These are phyloP conservation scores for Gnomoniopsis sp. DNA, from an alignment of 2,329 filamentous ascomycete species.

Conservation along the genomic window DNA sequence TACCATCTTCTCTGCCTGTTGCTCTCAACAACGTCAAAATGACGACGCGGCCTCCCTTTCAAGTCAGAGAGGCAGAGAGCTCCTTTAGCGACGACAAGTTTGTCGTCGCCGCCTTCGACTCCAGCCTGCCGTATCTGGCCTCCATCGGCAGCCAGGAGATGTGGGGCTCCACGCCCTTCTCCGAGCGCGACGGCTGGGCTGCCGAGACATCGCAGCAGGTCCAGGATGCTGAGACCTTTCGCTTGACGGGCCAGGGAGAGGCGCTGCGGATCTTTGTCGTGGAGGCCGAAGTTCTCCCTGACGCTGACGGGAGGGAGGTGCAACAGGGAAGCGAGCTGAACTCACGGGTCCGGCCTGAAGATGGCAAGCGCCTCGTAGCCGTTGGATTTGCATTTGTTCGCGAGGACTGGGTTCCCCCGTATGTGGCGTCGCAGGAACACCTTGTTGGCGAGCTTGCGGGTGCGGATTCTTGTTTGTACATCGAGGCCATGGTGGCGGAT, in stretches of 20 bases:
- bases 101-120: not conserved
- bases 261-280: constrained; percentile 2
- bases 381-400: constrained; percentile 3
- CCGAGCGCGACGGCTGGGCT: constrained; percentile 1
- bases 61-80: not conserved
- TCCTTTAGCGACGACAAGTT: not conserved
- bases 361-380: not conserved
- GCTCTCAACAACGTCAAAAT: not conserved
- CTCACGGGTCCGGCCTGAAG: not conserved
- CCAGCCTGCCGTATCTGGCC: not conserved
- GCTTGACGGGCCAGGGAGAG: not conserved
- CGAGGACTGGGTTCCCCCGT: not conserved
- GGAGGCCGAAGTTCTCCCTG: not conserved
- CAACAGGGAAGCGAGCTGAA: not conserved
- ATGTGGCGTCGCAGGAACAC: not conserved
- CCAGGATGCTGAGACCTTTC: not conserved
- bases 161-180: not conserved
- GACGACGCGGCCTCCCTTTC: not conserved
- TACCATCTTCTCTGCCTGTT: not conserved
- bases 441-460: not conserved
- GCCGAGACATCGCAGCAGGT: not conserved
- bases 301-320: too few species aligned
- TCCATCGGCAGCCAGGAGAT: constrained; percentile 6
- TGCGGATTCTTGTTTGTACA: not conserved
- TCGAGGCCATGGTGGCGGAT: constrained; percentile 1